Evolutionary conservation across 371 early-diverging fungal genomes (phyloP), one percentile per base, ranked within the genome.

Genomic region (Globomyces sp.): DNA sequence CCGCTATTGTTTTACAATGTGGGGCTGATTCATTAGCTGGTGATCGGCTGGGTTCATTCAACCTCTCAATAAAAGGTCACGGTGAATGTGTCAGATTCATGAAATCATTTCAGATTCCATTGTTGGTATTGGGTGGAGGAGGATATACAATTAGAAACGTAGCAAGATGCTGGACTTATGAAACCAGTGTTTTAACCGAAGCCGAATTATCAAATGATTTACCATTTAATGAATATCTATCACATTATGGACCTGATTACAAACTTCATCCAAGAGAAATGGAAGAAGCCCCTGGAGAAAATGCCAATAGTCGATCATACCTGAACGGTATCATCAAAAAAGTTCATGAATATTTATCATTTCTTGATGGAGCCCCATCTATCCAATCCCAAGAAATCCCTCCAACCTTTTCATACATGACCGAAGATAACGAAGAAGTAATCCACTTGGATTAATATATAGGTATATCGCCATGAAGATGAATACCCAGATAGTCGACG

Each of bases 341-440:
- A 41, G 88, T 98, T n/a, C 76, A 89, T 60, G 99, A 99, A 71
- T 94, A 98, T 62, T 80, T 99, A 59, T 77, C 95, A 65, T 86
- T 89, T 68, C 70, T 99, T 57, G 86, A 91, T 67, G 90, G 89
- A 3, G 96, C 97, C 10, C 99, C 99, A 0, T 92, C 93, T 67
- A 96, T 99, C 40, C 98, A 99, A 77, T 95, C 99, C 94, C 92
- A 92, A 67, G 78, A 72, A 58, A 71, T 78, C 40, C 78, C 79
- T 40, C 73, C 76, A 9, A 72, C 70, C 34, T 41, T 80, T 2
- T 67, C 68, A 11, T 65, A 65, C 39, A 73, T 77, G 40, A 34
- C 59, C 41, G 69, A 69, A 44, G 58, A 51, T 48, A 70, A 69
- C 36, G 66, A 68, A 37, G 58, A 68, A 43, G 24, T 24, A 24